phyloP scores from a whole-genome alignment of 441 rosid genomes.

The Monsonia emarginata region DNA sequence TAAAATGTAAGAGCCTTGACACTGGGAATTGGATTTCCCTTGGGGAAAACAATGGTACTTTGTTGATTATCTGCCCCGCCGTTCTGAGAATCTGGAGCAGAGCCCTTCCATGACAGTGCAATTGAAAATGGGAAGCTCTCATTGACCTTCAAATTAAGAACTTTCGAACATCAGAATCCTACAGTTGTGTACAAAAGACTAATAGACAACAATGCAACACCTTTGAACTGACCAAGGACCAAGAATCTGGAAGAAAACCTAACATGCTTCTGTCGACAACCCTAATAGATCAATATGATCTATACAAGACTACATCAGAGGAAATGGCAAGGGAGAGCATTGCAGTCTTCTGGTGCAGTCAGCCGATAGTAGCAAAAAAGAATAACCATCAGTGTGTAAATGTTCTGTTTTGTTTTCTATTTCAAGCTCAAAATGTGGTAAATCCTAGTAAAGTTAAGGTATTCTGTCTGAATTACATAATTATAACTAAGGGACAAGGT shows the following conservation, averaged over 20 bases:
- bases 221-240: not conserved
- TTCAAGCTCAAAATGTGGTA: no score
- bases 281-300: no score
- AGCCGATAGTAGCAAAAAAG: no score
- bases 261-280: not conserved
- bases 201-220: not conserved
- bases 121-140: slow-evolving; percentile 85
- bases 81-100: slow-evolving; percentile 51
- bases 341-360: not conserved
- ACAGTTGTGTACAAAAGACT: not conserved
- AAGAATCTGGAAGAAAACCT: not conserved
- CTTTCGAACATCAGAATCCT: not conserved
- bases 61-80: slow-evolving; percentile 63
- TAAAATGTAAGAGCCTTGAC: slow-evolving; percentile 73
- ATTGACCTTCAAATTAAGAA: slow-evolving; percentile 42
- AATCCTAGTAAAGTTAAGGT: no score
- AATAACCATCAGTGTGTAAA: no score
- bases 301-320: not conserved
- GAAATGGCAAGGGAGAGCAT: not conserved
- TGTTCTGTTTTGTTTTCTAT: no score
- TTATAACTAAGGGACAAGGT: no score
- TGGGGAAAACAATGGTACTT: slow-evolving; percentile 66
- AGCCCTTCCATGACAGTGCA: slow-evolving; percentile 67
- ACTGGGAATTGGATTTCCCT: slow-evolving; percentile 81
- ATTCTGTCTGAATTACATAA: no score